These are phyloP conservation scores for Daedaleopsis sinensis DNA, from an alignment of 768 basidiomycete species.

Conservation along the genomic window DNA sequence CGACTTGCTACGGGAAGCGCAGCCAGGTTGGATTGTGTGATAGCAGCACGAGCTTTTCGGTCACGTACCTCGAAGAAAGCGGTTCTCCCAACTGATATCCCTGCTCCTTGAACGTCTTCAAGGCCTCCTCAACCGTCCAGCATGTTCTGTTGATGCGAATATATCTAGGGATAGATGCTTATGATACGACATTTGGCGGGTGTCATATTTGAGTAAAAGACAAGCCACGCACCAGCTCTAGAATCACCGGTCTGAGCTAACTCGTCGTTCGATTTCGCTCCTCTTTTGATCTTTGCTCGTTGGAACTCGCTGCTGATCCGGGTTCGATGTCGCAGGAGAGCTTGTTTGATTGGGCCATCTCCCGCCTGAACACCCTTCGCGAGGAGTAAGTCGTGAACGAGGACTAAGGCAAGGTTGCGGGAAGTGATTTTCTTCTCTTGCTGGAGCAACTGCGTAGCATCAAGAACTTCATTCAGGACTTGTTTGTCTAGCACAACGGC, in stretches of 20 bases:
- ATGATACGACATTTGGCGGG: background rate
- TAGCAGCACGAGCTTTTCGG: background rate
- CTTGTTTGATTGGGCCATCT: conserved; percentile 89
- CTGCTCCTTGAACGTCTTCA: conserved; percentile 53
- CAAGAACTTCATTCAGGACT: conserved; percentile 71
- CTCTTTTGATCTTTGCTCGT: conserved; percentile 77
- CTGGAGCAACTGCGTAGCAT: conserved; percentile 64
- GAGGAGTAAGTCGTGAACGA: conserved; percentile 90
- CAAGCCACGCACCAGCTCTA: conserved; percentile 55
- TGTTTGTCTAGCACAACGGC: conserved; percentile 61
- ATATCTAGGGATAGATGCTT: conserved; percentile 81
- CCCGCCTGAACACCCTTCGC: conserved; percentile 86
- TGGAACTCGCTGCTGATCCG: conserved; percentile 86
- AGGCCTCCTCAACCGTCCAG: conserved; percentile 68
- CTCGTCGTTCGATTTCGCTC: conserved; percentile 64
- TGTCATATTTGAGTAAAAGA: background rate
- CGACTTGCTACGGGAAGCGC: conserved; percentile 45
- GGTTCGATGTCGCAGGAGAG: conserved; percentile 86
- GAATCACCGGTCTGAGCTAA: conserved; percentile 64
- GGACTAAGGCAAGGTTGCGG: conserved; percentile 74
- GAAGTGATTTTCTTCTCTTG: conserved; percentile 82
- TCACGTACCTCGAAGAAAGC: conserved; percentile 52
- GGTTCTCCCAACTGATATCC: conserved; percentile 61
- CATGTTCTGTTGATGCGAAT: conserved; percentile 77
- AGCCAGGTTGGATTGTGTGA: background rate